These are phyloP conservation scores for Globisporangium nagaii DNA, from an alignment of 352 stramenopile species.

Conservation along the genomic window DNA sequence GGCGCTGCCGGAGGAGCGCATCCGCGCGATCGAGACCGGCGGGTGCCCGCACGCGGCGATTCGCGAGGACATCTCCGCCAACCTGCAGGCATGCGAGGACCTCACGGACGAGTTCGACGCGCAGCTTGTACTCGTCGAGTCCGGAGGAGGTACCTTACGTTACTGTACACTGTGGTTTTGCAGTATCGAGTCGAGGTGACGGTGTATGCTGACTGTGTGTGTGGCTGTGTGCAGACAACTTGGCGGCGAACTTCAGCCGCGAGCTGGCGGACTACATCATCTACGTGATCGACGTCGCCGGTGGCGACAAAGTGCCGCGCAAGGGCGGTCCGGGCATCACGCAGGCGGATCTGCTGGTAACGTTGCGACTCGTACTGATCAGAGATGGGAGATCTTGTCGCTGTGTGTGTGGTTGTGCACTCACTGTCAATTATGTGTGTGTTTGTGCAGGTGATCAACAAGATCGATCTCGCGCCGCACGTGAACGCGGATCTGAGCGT, in stretches of 20 bases:
- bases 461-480: conserved; percentile 96
- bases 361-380: too few species aligned
- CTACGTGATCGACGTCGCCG: conserved; percentile 98
- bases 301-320: conserved; percentile 96
- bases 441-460: conserved; percentile 93
- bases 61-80: conserved; percentile 96
- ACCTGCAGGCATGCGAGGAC: conserved; percentile 94
- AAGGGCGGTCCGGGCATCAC: conserved; percentile 98
- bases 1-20: conserved; percentile 87
- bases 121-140: conserved; percentile 89
- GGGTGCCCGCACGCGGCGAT: conserved; percentile 97
- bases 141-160: conserved; percentile 74
- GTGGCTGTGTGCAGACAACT: conserved; percentile 82
- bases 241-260: conserved; percentile 96
- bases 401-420: too few species aligned
- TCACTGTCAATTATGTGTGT: background rate
- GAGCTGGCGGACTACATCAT: conserved; percentile 98
- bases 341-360: conserved; percentile 93
- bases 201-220: background rate
- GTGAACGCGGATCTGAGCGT: conserved; percentile 93
- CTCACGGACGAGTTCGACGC: conserved; percentile 87
- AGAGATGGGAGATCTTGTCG: too few species aligned
- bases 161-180: too few species aligned
- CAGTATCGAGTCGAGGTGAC: too few species aligned
- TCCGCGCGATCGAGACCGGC: conserved; percentile 96